Conservation (phyloP, 176 grass and related monocot genomes). For the Poa pratensis region DNA sequence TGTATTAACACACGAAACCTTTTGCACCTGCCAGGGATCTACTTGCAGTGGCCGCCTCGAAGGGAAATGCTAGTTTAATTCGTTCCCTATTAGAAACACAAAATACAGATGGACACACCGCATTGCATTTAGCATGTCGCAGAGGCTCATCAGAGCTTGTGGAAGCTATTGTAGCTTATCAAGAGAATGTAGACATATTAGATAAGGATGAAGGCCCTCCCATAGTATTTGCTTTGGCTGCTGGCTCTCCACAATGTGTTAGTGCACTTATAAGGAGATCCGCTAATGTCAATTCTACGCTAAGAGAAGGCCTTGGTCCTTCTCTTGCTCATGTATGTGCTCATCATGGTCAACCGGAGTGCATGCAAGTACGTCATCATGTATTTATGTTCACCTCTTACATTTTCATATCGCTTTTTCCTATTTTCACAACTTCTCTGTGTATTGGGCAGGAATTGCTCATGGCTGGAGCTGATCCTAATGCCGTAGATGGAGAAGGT, state of each 20-base stretch:
- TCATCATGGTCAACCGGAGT: conserved; percentile 96
- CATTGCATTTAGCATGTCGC: conserved; percentile 89
- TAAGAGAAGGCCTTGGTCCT: conserved; percentile 83
- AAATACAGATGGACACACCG: conserved; percentile 86
- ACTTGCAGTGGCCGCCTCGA: conserved; percentile 75
- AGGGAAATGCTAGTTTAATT: conserved; percentile 62
- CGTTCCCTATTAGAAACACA: conserved; percentile 85
- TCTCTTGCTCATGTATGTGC: conserved; percentile 95
- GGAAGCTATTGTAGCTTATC: conserved; percentile 86
- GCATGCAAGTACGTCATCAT: conserved; percentile 74
- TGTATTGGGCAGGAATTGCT: conserved; percentile 78
- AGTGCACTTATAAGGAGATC: conserved; percentile 74
- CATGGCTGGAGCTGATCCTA: conserved; percentile 89
- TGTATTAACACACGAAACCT: conserved; percentile 27
- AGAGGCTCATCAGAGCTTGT: conserved; percentile 85
- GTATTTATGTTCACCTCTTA: conserved; percentile 23
- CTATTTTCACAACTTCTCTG: conserved; percentile 35
- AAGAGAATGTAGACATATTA: conserved; percentile 93
- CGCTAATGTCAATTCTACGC: conserved; percentile 72
- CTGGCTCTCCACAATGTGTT: conserved; percentile 91
- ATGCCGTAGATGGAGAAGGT: conserved; percentile 89
- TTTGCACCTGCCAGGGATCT: conserved; percentile 65
- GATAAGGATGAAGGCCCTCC: conserved; percentile 91
- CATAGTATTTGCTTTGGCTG: conserved; percentile 93
- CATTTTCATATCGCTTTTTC: conserved; percentile 36